A percentile compares a stretch with the other conserved stretches of the same genome.
phyloP scores from a whole-genome alignment of 202 grass and related monocot species.

The Schoenoplectus triqueter region DNA sequence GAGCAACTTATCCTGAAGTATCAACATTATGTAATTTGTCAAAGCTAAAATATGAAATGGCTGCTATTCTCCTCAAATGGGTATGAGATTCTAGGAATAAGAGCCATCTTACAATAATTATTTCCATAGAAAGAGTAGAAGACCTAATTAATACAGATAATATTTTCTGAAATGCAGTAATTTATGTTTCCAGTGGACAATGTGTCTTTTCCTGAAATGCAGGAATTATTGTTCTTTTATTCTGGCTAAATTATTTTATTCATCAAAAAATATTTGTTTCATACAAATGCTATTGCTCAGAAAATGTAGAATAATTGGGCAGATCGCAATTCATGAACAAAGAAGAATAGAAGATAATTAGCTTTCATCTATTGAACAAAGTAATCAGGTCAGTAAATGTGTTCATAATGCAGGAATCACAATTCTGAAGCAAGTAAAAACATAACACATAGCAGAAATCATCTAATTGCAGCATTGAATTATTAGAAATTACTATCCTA shows the following conservation, averaged over 20 bases:
- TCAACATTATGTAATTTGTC: not conserved
- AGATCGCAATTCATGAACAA: not conserved
- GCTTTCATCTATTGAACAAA: not conserved
- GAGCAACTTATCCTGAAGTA: constrained; percentile 73
- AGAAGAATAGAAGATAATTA: not conserved
- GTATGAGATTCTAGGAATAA: constrained; percentile 30
- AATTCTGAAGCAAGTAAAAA: not conserved
- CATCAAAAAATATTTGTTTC: not conserved
- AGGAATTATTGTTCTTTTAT: not conserved
- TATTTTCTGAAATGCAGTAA: not conserved
- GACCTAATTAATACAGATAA: not conserved
- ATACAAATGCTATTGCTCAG: not conserved
- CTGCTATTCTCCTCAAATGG: not conserved
- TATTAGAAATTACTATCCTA: not conserved
- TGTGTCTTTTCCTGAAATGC: not conserved
- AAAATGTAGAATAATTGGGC: not conserved
- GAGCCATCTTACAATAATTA: not conserved
- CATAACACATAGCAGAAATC: not conserved
- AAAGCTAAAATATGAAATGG: constrained; percentile 7
- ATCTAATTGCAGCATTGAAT: not conserved
- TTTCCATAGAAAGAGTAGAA: not conserved
- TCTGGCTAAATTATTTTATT: not conserved
- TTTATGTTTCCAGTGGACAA: not conserved
- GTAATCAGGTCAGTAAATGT: not conserved
- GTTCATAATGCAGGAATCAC: not conserved